Percentiles rank a stretch among this genome's conserved stretches.
Evolutionary conservation across 2,329 filamentous ascomycete genomes (phyloP).

Genomic region (Curvularia eragrostidis): DNA sequence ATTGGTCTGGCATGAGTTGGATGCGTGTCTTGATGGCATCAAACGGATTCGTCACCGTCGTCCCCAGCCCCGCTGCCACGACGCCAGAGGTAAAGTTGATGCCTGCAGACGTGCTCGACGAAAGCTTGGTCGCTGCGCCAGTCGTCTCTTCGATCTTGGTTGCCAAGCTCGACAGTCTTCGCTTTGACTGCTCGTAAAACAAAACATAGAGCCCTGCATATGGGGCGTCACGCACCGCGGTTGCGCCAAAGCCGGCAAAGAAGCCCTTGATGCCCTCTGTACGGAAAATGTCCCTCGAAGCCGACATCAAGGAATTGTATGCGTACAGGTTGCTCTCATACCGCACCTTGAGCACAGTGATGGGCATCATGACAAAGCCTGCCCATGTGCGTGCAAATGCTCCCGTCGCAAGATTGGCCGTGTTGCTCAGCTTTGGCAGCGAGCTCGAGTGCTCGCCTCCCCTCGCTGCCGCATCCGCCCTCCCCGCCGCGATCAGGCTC

Average conservation of each 20-base stretch:
- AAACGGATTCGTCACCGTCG: slow-evolving; percentile 92
- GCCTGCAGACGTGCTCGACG: slow-evolving; percentile 59
- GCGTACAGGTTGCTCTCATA: slow-evolving; percentile 89
- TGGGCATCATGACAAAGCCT: slow-evolving; percentile 90
- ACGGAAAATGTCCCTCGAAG: slow-evolving; percentile 74
- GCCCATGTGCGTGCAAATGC: slow-evolving; percentile 84
- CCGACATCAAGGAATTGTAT: slow-evolving; percentile 77
- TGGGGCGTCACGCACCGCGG: slow-evolving; percentile 90
- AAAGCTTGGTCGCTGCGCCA: slow-evolving; percentile 33
- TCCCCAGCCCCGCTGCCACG: slow-evolving; percentile 80
- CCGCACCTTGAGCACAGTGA: slow-evolving; percentile 95
- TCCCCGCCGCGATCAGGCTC: slow-evolving; percentile 40
- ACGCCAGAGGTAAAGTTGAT: slow-evolving; percentile 89
- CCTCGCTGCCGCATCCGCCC: slow-evolving; percentile 18
- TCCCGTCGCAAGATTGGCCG: slow-evolving; percentile 84
- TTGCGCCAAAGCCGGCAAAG: slow-evolving; percentile 93
- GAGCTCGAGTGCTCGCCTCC: slow-evolving; percentile 65
- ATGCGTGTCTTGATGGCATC: slow-evolving; percentile 95
- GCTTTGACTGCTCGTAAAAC: slow-evolving; percentile 88
- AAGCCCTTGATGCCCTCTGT: slow-evolving; percentile 81
- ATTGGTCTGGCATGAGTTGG: slow-evolving; percentile 83
- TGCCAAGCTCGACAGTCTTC: slow-evolving; percentile 56
- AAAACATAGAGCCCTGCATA: slow-evolving; percentile 95
- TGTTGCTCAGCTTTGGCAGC: slow-evolving; percentile 81
- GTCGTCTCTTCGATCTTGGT: slow-evolving; percentile 40